These are phyloP conservation scores for Trichomonas vaginalis DNA, from an alignment of 208 protist genomes.

Conservation along the genomic window DNA sequence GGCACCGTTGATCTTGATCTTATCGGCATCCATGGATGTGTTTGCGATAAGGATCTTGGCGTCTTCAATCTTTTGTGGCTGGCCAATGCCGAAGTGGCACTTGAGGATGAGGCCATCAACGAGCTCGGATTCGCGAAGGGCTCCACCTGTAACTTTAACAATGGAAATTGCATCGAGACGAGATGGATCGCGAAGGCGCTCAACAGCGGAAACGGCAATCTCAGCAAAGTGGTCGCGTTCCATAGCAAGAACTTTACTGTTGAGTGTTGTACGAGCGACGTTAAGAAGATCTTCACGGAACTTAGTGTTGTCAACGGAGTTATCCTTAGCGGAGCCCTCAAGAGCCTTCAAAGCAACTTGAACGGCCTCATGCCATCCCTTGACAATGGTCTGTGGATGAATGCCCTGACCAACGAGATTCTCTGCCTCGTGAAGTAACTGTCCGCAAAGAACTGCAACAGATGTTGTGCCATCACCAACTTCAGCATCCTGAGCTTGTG, in stretches of 20 bases:
- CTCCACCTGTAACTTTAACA: conserved; percentile 90
- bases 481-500: conserved; percentile 76
- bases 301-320: conserved; percentile 49
- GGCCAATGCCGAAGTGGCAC: conserved; percentile 93
- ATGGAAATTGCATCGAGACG: conserved; percentile 96
- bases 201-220: conserved; percentile 90
- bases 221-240: conserved; percentile 91
- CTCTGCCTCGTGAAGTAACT: conserved; percentile 93
- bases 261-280: conserved; percentile 96
- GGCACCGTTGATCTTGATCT: conserved; percentile 58
- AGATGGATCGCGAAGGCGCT: conserved; percentile 61
- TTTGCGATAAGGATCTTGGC: conserved; percentile 96
- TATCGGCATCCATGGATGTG: conserved; percentile 98
- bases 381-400: conserved; percentile 80
- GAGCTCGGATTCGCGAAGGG: conserved; percentile 88
- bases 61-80: conserved; percentile 82
- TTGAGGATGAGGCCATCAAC: conserved; percentile 89
- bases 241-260: conserved; percentile 85
- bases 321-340: conserved; percentile 29
- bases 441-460: conserved; percentile 90
- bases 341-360: conserved; percentile 52
- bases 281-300: conserved; percentile 87
- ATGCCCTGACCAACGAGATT: conserved; percentile 82
- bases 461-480: conserved; percentile 98
- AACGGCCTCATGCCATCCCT: conserved; percentile 61